Base-by-base conservation (phyloP, 176 grass and related monocot species). In the Avena eriantha region DNA sequence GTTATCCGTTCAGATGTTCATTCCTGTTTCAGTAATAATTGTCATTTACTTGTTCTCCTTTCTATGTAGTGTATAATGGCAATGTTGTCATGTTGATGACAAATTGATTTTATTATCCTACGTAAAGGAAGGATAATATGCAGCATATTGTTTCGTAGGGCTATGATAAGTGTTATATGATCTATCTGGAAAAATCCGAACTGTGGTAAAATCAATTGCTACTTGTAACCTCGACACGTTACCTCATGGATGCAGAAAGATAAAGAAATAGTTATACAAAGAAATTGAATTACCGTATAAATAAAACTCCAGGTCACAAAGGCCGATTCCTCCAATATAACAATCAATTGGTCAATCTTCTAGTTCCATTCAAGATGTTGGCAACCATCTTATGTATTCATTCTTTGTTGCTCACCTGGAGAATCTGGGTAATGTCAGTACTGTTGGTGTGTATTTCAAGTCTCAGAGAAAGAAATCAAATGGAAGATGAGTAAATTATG, bases 61-160 rank as follows among this genome's bases (percentile, higher is more conserved):
- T 85, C 57, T 49, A 65, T 56, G 9, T 54, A 54, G 50, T 54
- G 16, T 15, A 17, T 54, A 48, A 39, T 10, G 64, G 16, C 5
- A 81, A 35, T 36, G 8, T 66, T 82, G 1, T 26, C 26, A 56
- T 0, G 15, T 34, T 80, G 26, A 48, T 24, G 53, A 63, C 12
- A 65, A 33, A 49, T 50, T 64, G 9, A 22, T 6, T 76, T 73
- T 41, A 41, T 23, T 86, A 33, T 53, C 7, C 12, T 21, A 49
- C 59, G 16, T 57, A 54, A 86, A 79, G 22, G 50, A 86, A 71
- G 23, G 84, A 35, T 68, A 26, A 29, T 7, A 26, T 29, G 73
- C 3, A n/a, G 8, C 3, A 10, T 7, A 10, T 65, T 10, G 50
- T 0, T 65, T 66, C 39, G 6, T 55, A 29, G 68, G 39, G 8